These are phyloP conservation scores for Paramyrothecium roridum DNA, from an alignment of 2,329 filamentous ascomycete genomes.

Conservation along the genomic window DNA sequence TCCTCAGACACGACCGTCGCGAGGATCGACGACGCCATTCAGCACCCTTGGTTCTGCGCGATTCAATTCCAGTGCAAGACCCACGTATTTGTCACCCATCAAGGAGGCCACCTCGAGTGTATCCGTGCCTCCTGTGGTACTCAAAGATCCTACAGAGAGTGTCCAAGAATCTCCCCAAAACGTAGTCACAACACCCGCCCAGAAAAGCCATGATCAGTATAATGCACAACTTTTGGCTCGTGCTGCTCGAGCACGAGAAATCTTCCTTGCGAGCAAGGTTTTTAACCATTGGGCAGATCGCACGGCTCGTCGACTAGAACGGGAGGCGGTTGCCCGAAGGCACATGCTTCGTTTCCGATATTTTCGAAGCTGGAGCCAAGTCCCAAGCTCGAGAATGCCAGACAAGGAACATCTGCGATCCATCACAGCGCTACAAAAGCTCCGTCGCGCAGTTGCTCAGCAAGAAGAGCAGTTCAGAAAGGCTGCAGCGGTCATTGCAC, in stretches of 20 bases:
- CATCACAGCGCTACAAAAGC: slow-evolving; percentile 26
- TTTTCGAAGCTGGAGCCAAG: slow-evolving; percentile 31
- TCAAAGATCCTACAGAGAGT: too few species aligned
- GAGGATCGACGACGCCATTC: too few species aligned
- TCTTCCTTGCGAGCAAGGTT: slow-evolving; percentile 50
- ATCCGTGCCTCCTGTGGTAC: too few species aligned
- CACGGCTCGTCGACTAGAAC: slow-evolving; percentile 61
- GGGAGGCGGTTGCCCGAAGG: slow-evolving; percentile 64
- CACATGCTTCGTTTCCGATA: slow-evolving; percentile 62
- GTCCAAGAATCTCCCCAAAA: too few species aligned
- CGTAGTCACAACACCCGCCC: too few species aligned
- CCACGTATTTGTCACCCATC: too few species aligned
- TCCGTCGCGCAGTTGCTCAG: slow-evolving; percentile 22
- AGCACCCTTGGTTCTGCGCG: too few species aligned
- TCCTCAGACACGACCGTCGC: too few species aligned
- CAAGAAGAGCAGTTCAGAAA: slow-evolving; percentile 22
- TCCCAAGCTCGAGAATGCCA: slow-evolving; percentile 24
- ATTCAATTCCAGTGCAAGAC: too few species aligned
- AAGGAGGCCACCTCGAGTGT: too few species aligned
- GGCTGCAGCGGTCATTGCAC: slow-evolving; percentile 17
- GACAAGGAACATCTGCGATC: slow-evolving; percentile 24
- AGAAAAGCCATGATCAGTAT: neutral
- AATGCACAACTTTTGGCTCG: slow-evolving; percentile 34
- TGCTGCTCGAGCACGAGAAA: slow-evolving; percentile 60
- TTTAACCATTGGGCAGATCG: slow-evolving; percentile 59